Evolutionary conservation across 306 rosid species (phyloP), one percentile per base, ranked within the genome.

Genomic region (Cucurbita moschata): DNA sequence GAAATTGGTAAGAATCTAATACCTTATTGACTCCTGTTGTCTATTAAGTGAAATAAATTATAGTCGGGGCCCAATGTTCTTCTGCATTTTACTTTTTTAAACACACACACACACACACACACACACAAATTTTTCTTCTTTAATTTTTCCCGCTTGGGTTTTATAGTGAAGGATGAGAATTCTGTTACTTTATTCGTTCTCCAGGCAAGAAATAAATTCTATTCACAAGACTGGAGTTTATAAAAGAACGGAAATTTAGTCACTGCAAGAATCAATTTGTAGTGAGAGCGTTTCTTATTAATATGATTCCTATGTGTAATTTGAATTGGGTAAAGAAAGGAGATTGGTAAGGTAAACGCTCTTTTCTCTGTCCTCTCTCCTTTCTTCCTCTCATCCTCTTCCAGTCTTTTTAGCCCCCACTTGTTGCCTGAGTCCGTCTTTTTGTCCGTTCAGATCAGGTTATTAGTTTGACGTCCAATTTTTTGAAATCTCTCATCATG

Each of bases 1-100:
- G 37, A 49, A 77, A 75, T 42, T 80, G 86, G 86, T 83, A 82
- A 53, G 46, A 60, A 62, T 78, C 62, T 63, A 37, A 14, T 19
- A 16, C 72, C 26, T 62, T 19, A 35, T 37, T 15, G 11, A 38
- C 76, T 69, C 57, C 8, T 49, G 30, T 44, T 49, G 30, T 44
- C 53, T 44, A 26, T 69, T 26, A 56, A 50, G 58, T 69, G 26
- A 47, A 72, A 18, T 38, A 39, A 72, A 56, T 16, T 42, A 72
- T 52, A 64, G 10, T 42, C 5, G 3, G 54, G 47, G 6, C 18
- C 18, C 39, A 9, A 58, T 43, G 71, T 65, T 65, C 52, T 61
- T 14, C 47, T 42, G 71, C 35, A 30, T 70, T 50, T 13, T 62
- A 39, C 40, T 37, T 38, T 62, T 39, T 62, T 16, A 38, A 37